These are phyloP conservation scores for Spergularia azorica DNA, from an alignment of 179 eudicot genomes.

Conservation along the genomic window DNA sequence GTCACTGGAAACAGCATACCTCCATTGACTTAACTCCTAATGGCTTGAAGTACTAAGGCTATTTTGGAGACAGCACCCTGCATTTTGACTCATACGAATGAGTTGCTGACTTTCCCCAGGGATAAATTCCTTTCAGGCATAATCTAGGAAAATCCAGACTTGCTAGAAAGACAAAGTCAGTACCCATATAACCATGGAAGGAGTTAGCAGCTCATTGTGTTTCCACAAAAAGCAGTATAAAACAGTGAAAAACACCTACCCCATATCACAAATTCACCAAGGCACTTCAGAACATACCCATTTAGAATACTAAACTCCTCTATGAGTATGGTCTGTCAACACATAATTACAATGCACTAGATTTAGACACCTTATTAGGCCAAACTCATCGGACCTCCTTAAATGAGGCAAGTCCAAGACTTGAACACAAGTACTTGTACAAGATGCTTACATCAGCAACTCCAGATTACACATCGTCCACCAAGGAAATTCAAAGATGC, in stretches of 20 bases:
- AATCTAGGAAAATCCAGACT: neutral
- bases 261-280: too few relatives aligned
- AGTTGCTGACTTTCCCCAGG: neutral
- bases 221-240: too few relatives aligned
- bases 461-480: neutral
- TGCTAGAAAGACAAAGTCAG: neutral
- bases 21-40: neutral
- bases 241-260: too few relatives aligned
- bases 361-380: neutral
- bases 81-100: neutral
- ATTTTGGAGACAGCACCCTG: neutral
- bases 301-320: too few relatives aligned
- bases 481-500: too few relatives aligned
- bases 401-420: neutral
- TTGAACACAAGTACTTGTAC: neutral
- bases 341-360: too few relatives aligned
- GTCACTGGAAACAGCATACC: neutral
- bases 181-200: neutral
- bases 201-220: too few relatives aligned
- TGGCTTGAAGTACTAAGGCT: neutral
- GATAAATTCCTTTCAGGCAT: slow-evolving; percentile 7
- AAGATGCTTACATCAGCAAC: neutral
- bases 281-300: too few relatives aligned
- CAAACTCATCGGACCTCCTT: neutral
- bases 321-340: too few relatives aligned